These are phyloP conservation scores for Metschnikowia noctiluminum DNA, from an alignment of 805 yeast genomes.

Conservation along the genomic window DNA sequence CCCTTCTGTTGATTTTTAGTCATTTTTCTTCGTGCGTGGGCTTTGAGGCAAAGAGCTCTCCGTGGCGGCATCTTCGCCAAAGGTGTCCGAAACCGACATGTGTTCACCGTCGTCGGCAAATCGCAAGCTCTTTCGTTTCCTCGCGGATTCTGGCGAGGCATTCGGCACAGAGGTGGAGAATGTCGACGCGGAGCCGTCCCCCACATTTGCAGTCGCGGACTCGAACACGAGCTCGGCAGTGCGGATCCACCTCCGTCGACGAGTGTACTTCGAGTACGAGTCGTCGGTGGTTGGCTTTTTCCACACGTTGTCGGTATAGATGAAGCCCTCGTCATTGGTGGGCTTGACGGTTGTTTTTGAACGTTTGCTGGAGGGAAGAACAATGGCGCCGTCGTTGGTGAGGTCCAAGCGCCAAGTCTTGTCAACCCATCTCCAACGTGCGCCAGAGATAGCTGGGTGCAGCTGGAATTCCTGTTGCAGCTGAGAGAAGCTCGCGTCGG, in stretches of 20 bases:
- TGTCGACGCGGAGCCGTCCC: slow-evolving; percentile 4
- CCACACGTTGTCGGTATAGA: slow-evolving; percentile 93
- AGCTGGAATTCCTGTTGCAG: slow-evolving; percentile 25
- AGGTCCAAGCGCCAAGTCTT: slow-evolving; percentile 87
- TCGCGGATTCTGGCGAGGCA: slow-evolving; percentile 10
- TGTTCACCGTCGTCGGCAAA: slow-evolving; percentile 33
- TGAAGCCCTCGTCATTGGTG: slow-evolving; percentile 74
- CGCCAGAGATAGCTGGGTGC: slow-evolving; percentile 48
- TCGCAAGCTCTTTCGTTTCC: slow-evolving; percentile 41
- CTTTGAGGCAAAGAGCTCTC: slow-evolving; percentile 1
- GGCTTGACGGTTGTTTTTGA: slow-evolving; percentile 65
- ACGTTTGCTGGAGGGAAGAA: slow-evolving; percentile 58
- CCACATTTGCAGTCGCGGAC: slow-evolving; percentile 7
- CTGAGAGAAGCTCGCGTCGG: slow-evolving; percentile 38
- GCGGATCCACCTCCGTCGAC: slow-evolving; percentile 94
- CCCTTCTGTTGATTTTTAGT: not conserved
- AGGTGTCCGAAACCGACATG: not conserved
- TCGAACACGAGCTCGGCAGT: slow-evolving; percentile 76
- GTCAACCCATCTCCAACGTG: slow-evolving; percentile 95
- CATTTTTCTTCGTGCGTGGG: slow-evolving; percentile 6
- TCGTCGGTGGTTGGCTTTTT: slow-evolving; percentile 85
- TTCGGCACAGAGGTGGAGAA: slow-evolving; percentile 4
- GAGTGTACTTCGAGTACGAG: slow-evolving; percentile 83
- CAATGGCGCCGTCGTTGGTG: slow-evolving; percentile 83
- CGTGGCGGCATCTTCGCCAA: slow-evolving; percentile 2